These are phyloP conservation scores for Chlorella sorokiniana DNA, from an alignment of 139 green algal genomes.

Conservation along the genomic window DNA sequence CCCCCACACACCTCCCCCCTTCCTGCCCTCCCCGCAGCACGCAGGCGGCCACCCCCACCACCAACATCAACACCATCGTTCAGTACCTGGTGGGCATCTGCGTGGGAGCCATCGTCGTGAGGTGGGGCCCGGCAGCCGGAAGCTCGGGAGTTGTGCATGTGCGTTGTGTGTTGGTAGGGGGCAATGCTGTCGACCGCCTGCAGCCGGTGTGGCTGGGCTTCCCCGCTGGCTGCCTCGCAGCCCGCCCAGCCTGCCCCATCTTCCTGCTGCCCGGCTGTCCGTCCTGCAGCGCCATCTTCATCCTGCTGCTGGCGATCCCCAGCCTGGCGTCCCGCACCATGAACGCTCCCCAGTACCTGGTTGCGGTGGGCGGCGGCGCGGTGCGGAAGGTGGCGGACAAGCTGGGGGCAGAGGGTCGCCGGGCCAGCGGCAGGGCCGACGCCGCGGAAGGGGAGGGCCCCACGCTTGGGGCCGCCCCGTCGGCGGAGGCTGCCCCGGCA, in stretches of 20 bases:
- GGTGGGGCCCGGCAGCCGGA: not conserved
- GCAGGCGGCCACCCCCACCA: not conserved
- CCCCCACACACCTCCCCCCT: not conserved
- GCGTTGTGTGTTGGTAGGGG: not conserved
- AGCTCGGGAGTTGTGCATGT: not conserved
- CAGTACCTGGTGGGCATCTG: constrained; percentile 16
- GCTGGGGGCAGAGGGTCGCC: not conserved
- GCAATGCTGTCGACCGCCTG: no score
- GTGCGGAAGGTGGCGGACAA: not conserved
- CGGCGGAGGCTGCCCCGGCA: no score
- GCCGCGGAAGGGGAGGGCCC: no score
- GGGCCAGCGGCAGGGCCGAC: not conserved
- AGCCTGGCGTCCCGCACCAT: not conserved
- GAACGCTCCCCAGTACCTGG: not conserved
- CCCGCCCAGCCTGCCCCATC: not conserved
- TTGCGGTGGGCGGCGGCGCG: not conserved
- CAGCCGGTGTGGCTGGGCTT: no score
- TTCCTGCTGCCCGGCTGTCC: not conserved
- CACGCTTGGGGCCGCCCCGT: no score
- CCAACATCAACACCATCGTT: not conserved
- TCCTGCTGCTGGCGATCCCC: not conserved
- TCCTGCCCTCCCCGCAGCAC: not conserved
- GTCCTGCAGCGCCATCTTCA: not conserved
- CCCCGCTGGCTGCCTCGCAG: not conserved
- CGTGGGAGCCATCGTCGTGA: not conserved